A percentile compares a stretch with the other conserved stretches of the same genome.
Evolutionary conservation across 176 grass and related monocot genomes (phyloP).

Genomic region (Alopecurus myosuroides): DNA sequence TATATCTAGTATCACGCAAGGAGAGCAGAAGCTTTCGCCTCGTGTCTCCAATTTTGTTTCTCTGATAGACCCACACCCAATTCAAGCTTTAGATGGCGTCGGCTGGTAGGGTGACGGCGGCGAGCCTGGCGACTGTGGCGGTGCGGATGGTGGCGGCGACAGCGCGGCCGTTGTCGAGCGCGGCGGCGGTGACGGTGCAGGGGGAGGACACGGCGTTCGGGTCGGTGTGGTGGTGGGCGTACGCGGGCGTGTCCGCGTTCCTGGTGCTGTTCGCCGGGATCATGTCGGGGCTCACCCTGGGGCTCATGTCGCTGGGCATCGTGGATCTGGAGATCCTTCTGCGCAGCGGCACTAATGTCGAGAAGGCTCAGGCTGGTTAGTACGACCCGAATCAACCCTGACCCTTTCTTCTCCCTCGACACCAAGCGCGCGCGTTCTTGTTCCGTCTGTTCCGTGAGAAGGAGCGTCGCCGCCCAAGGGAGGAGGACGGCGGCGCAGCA

Average conservation of each 20-base stretch:
- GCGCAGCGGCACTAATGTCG: constrained; percentile 72
- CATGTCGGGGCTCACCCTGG: constrained; percentile 96
- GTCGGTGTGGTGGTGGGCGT: constrained; percentile 51
- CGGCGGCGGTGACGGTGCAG: constrained; percentile 20
- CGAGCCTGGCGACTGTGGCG: constrained; percentile 32
- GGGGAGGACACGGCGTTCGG: constrained; percentile 77
- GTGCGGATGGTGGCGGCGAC: constrained; percentile 35
- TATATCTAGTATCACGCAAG: too few relatives aligned
- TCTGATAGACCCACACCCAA: background rate
- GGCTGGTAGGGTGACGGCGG: constrained; percentile 2
- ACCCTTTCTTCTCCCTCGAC: background rate
- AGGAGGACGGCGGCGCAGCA: background rate
- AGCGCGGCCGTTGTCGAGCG: constrained; percentile 44
- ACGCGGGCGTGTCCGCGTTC: constrained; percentile 71
- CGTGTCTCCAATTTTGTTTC: background rate
- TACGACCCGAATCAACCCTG: background rate
- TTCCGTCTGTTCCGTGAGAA: background rate
- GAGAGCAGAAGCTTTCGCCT: background rate
- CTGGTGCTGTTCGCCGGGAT: constrained; percentile 95
- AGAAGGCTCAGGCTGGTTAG: constrained; percentile 88
- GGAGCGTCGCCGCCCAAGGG: background rate
- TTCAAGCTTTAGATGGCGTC: background rate
- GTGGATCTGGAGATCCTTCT: constrained; percentile 98
- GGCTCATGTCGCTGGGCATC: constrained; percentile 93
- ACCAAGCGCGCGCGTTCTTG: background rate